phyloP scores from a whole-genome alignment of 495 filamentous ascomycete species.

The Lichina pygmaea region DNA sequence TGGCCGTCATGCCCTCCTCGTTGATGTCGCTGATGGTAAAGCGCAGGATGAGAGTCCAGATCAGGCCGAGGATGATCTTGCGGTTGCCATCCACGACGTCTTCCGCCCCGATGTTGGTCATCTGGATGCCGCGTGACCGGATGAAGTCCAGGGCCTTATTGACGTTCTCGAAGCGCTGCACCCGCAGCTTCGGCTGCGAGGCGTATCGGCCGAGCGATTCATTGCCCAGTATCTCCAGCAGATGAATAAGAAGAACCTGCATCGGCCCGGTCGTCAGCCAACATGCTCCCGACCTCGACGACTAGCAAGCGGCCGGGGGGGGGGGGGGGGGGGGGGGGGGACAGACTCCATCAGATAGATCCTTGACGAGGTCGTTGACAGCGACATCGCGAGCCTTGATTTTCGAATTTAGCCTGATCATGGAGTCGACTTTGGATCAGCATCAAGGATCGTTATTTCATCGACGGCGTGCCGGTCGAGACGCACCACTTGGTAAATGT shows the following conservation, averaged over 20 bases:
- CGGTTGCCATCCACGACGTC: constrained; percentile 95
- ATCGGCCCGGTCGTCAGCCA: background rate
- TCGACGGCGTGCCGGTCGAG: background rate
- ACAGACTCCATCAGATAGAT: constrained; percentile 81
- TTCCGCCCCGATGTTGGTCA: constrained; percentile 96
- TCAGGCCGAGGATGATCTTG: constrained; percentile 89
- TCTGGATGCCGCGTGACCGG: constrained; percentile 68
- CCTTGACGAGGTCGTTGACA: constrained; percentile 61
- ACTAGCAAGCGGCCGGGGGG: background rate
- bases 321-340: too few species aligned
- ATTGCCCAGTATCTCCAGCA: constrained; percentile 79
- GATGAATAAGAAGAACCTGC: constrained; percentile 79
- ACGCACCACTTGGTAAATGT: constrained; percentile 92
- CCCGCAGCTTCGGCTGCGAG: constrained; percentile 77
- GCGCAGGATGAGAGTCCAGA: constrained; percentile 90
- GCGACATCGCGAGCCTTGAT: constrained; percentile 43
- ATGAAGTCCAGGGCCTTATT: constrained; percentile 87
- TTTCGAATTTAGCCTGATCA: constrained; percentile 75
- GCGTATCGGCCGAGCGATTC: constrained; percentile 94
- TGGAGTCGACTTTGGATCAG: too few species aligned
- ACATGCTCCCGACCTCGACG: background rate
- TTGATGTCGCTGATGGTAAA: constrained; percentile 99
- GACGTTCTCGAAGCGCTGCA: constrained; percentile 96
- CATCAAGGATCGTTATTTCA: background rate
- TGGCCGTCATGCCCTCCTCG: constrained; percentile 89